phyloP scores from a whole-genome alignment of 2,329 filamentous ascomycete genomes.

The Phyllosticta capitalensis region DNA sequence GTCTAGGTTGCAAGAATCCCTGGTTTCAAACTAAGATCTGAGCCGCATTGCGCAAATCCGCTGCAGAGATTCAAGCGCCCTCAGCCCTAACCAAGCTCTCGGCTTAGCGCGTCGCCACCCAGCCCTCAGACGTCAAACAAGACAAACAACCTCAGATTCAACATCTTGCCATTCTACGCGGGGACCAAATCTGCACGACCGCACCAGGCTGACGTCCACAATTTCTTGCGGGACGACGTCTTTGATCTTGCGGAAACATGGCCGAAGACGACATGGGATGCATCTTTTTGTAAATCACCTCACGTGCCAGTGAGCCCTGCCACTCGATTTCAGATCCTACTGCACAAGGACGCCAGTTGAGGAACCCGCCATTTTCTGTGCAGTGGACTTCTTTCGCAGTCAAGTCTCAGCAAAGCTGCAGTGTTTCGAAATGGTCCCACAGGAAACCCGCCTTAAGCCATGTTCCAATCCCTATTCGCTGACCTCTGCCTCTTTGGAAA shows the following conservation, averaged over 20 bases:
- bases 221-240: background rate
- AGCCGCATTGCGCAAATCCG: background rate
- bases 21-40: background rate
- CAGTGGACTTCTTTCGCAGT: background rate
- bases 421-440: background rate
- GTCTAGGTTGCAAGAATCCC: background rate
- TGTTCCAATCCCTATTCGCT: too few relatives aligned
- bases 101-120: background rate
- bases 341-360: background rate
- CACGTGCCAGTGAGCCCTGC: background rate
- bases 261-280: background rate
- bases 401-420: background rate
- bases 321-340: background rate
- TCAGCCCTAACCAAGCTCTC: background rate
- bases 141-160: background rate
- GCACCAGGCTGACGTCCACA: too few relatives aligned
- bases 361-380: background rate
- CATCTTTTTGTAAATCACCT: background rate
- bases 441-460: too few relatives aligned
- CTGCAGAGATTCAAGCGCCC: too few relatives aligned
- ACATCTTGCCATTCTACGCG: background rate
- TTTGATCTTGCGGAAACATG: background rate
- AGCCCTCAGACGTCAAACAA: background rate
- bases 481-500: background rate
- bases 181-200: background rate